phyloP scores from a whole-genome alignment of 2,329 filamentous ascomycete genomes.

The Aspergillus aculeatus region DNA sequence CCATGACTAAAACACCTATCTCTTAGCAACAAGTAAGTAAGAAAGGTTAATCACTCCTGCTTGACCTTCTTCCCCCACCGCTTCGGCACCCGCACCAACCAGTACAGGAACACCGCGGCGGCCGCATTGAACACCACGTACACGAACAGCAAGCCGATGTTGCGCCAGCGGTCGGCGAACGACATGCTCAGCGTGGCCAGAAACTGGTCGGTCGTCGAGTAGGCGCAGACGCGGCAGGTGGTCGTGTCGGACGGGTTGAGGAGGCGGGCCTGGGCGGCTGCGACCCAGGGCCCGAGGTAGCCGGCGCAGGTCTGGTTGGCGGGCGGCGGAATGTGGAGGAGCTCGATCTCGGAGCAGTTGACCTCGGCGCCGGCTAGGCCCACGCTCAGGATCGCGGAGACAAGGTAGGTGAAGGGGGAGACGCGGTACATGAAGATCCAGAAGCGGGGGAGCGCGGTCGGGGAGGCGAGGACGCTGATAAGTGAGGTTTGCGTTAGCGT shows the following conservation, averaged over 20 bases:
- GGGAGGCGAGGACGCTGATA: conserved; percentile 59
- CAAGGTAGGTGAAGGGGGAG: conserved; percentile 64
- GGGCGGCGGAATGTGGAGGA: conserved; percentile 49
- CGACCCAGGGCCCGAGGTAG: conserved; percentile 62
- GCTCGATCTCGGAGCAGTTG: conserved; percentile 35
- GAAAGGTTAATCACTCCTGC: neutral
- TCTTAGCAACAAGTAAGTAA: neutral
- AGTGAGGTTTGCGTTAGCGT: neutral
- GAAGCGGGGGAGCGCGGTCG: conserved; percentile 62
- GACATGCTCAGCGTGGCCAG: conserved; percentile 48
- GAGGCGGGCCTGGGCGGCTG: conserved; percentile 57
- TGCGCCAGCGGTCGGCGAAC: conserved; percentile 51
- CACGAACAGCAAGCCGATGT: conserved; percentile 56
- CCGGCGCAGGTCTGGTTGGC: conserved; percentile 60
- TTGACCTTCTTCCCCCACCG: conserved; percentile 20
- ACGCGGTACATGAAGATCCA: conserved; percentile 77
- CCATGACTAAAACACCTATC: too few relatives aligned
- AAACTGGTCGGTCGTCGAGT: conserved; percentile 49
- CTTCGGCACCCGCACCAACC: conserved; percentile 54
- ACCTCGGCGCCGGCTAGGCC: conserved; percentile 33
- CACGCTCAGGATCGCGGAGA: conserved; percentile 41
- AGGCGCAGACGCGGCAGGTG: conserved; percentile 56
- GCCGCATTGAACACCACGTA: conserved; percentile 54
- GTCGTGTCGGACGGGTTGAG: conserved; percentile 58
- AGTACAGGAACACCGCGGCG: conserved; percentile 53